Base-by-base conservation (phyloP, 768 basidiomycete genomes). In the Auricularia sp. region DNA sequence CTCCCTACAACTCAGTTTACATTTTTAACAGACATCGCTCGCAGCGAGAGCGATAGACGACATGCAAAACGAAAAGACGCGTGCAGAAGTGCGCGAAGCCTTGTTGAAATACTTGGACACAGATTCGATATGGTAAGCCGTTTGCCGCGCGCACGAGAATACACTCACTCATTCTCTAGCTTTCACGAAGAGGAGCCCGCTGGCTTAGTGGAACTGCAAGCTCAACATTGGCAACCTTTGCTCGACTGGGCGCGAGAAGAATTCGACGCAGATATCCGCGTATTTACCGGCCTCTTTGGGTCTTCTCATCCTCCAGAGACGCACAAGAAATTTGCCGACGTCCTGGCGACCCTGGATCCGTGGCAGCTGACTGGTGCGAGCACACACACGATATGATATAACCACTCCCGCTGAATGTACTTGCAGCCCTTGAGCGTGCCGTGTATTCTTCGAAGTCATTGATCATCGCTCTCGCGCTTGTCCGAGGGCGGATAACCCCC, bases 391-490 rank as follows among this genome's bases (percentile, higher is more conserved):
- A 37, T 7, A 59, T 63, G 56, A 14, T 8, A 42, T 7, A 14
- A 42, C 8, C 39, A 8, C 13, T 7, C 8, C 7, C n/a, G 54
- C 56, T 67, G 35, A 54, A 24, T 39, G 18, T 16, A 45, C 36
- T 7, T 39, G 34, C 69, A 94, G 97, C 91, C 0, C 85, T 98
- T 80, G 97, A 98, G 75, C 86, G 96, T 44, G 89, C 87, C 5
- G 92, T 90, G 4, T 89, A 94, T 72, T 81, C 88, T 2, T 87
- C 91, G 33, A 99, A 98, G 75, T 96, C 93, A 0, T 89, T 97
- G 72, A 77, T 98, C 44, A 90, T 97, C 67, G 89, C 84, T 0
- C 77, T 99, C 42, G 94, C 91, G 8, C 80, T 99, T 37, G 85
- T 94, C 37, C 85, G 85, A 70, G 87, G 85, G 39, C 84, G 81